Base-by-base conservation (phyloP, 2,329 filamentous ascomycete species). In the Botrytis deweyae region DNA sequence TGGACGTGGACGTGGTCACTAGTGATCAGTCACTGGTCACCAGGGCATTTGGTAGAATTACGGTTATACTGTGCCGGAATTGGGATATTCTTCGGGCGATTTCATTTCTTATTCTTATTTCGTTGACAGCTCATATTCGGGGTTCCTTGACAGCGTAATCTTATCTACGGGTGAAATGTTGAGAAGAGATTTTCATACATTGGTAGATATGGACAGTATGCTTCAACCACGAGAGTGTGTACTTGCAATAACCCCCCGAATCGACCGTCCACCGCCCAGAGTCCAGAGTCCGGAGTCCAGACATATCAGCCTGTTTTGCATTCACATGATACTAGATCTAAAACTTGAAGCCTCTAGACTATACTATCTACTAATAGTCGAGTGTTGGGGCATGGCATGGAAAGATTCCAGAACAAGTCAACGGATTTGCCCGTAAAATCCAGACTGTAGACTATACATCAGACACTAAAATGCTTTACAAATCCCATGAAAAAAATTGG, bases 331-430 rank as follows among this genome's bases (percentile, higher is more conserved):
- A 42, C 22, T 20, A 36, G 18, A 44, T 29, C 62, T 64, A 64
- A 65, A 33, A 46, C 62, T 33, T 20, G 10, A 65, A 9, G 18
- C n/a, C 63, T 46, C 42, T 22, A 65, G 40, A n/a, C 46, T 16
- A 58, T 65, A n/a, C 46, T 16, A 58, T 65, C 36, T 49, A 8
- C 63, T 16, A 46, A n/a, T 22, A 9, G 8, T 22, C 44, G 18
- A 46, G 18, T 22, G 5, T 42, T 42, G 38, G 38, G 12, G 36
- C 14, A 14, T 33, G 12, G 36, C 14, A 14, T 33, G 33, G 22
- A 65, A 33, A 65, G 63, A 46, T 55, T 67, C 65, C 46, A 67
- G 65, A 67, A 58, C 65, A 40, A 58, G 20, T 42, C 46, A 42
- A 58, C 65, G 65, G 49, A 68, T 38, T 58, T 55, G 65, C 12